A percentile compares a stretch with the other conserved stretches of the same genome.
Conservation (phyloP, 805 yeast species). For the Ogataea nonfermentans region DNA sequence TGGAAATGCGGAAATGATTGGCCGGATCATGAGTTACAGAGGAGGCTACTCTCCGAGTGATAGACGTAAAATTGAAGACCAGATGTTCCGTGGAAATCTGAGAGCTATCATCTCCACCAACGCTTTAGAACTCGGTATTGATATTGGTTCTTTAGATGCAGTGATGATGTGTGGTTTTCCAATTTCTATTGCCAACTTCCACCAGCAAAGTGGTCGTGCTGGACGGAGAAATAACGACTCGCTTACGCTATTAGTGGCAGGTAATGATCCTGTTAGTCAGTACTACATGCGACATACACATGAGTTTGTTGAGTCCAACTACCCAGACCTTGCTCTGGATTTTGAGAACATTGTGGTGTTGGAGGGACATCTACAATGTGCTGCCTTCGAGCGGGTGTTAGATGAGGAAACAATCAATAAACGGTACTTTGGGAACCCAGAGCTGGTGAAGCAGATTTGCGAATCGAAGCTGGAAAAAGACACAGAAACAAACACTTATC, state of each 20-base stretch:
- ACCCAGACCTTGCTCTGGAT: slow-evolving; percentile 59
- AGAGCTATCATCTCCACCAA: slow-evolving; percentile 91
- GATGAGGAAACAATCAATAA: slow-evolving; percentile 43
- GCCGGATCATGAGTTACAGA: slow-evolving; percentile 86
- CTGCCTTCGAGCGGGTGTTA: slow-evolving; percentile 83
- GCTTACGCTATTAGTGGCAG: slow-evolving; percentile 78
- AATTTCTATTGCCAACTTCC: slow-evolving; percentile 75
- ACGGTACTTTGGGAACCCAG: slow-evolving; percentile 51
- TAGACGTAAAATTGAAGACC: slow-evolving; percentile 80
- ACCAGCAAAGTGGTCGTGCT: slow-evolving; percentile 97
- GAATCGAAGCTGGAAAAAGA: slow-evolving; percentile 41
- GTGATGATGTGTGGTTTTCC: slow-evolving; percentile 95
- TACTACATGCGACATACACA: slow-evolving; percentile 72
- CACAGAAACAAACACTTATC: slow-evolving; percentile 46
- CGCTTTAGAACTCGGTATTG: slow-evolving; percentile 94
- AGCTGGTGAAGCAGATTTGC: slow-evolving; percentile 23
- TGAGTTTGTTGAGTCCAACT: slow-evolving; percentile 50
- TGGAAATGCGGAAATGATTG: slow-evolving; percentile 43
- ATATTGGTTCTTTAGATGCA: slow-evolving; percentile 89
- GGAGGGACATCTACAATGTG: slow-evolving; percentile 90
- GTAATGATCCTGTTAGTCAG: slow-evolving; percentile 82
- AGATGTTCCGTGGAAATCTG: slow-evolving; percentile 85
- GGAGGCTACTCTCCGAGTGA: slow-evolving; percentile 92
- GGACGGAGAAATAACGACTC: slow-evolving; percentile 88
- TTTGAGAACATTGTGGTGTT: slow-evolving; percentile 60